phyloP scores from a whole-genome alignment of 306 rosid species.

The Luffa acutangula region DNA sequence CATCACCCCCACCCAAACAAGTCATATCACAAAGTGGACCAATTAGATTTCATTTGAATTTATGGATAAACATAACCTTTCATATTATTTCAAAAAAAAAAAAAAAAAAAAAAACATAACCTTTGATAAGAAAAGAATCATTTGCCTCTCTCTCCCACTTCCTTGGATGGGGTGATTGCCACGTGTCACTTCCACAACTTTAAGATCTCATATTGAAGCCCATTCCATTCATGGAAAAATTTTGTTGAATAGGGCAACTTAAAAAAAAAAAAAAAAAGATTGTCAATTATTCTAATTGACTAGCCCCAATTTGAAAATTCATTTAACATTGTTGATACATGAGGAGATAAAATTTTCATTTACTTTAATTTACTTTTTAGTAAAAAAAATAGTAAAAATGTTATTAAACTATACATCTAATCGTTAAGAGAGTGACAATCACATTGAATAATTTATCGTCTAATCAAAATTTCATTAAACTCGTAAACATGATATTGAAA shows the following conservation, averaged over 20 bases:
- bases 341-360: no score
- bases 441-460: neutral
- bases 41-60: neutral
- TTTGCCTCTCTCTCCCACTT: neutral
- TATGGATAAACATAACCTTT: neutral
- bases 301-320: neutral
- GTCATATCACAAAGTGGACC: constrained; percentile 9
- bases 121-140: constrained; percentile 4
- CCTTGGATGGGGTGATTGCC: constrained; percentile 8
- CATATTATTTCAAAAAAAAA: no score
- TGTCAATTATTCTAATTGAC: neutral
- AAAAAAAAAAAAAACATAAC: neutral
- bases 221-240: neutral
- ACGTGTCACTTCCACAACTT: neutral
- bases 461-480: neutral
- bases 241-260: neutral
- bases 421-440: neutral
- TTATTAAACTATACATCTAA: neutral
- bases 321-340: neutral
- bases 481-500: no score
- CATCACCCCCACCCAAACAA: neutral
- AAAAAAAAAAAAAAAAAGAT: no score
- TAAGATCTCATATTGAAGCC: neutral
- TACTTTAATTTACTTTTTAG: no score
- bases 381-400: no score